Evolutionary conservation across 1,139 yeast species (phyloP), one percentile per base, ranked within the genome.

Genomic region (Sugiyamaella xylanicola): DNA sequence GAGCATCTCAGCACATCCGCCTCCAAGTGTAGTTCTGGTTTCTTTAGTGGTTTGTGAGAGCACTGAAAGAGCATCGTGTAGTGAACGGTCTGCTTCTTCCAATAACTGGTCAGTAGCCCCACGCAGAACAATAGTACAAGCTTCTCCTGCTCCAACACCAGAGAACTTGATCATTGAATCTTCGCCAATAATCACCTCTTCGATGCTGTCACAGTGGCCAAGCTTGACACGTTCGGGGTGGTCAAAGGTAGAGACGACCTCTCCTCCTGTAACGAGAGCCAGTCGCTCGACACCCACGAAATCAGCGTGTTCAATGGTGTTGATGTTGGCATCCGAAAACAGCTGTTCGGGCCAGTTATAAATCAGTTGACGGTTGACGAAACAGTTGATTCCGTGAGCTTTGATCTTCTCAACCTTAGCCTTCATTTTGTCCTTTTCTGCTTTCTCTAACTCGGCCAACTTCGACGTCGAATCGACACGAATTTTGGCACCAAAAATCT

Each of bases 311-410:
- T 93, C 99, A 62, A 93, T 90, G 35, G 97, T 85, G 74, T 90
- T 92, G 67, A 93, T 87, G 56, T 86, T 84, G 45, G 90, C 74
- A 67, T 93, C 99, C 4, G 96, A 82, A 69, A 93, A 89, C 63
- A 93, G 78, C 73, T 90, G 97, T 74, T 93, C 99, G 29, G 99
- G 99, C 81, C 93, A 95, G 75, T 93, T 97, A 75, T 93, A 95
- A 68, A 93, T 93, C 68, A 95, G 82, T 74, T 93, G 99, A 70
- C 99, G 84, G 76, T 93, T 93, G 64, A 93, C 92, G 72, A 93
- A 93, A 66, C 93, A 86, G 72, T 89, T 89, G 69, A 90, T 86
- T 59, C 93, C 90, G 64, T 81, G 84, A 60, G 83, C 83, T 67
- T 87, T 85, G 70, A 93, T 93, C 72, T 90, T 91, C 56, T 86